These are phyloP conservation scores for Peziza echinospora DNA, from an alignment of 495 filamentous ascomycete genomes.

Conservation along the genomic window DNA sequence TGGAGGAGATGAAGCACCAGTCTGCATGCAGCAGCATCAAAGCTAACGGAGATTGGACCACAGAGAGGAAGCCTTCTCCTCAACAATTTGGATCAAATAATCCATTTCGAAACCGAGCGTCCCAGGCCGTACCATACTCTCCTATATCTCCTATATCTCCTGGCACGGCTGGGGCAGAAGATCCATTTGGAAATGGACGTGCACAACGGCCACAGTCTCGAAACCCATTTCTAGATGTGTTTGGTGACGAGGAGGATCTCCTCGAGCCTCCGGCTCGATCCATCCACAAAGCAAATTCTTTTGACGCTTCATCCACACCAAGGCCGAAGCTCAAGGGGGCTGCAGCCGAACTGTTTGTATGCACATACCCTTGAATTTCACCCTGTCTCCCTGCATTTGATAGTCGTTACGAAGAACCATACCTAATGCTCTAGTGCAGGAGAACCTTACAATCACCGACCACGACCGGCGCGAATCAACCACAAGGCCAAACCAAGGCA, in stretches of 20 bases:
- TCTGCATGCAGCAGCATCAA: no score
- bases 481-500: background rate
- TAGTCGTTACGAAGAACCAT: background rate
- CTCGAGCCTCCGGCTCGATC: conserved; percentile 18
- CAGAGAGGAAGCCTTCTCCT: conserved; percentile 19
- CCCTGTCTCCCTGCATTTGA: conserved; percentile 1
- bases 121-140: conserved; percentile 1
- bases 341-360: conserved; percentile 77
- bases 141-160: conserved; percentile 40
- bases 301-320: conserved; percentile 26
- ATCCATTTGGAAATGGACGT: conserved; percentile 31
- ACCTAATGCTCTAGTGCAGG: conserved; percentile 12
- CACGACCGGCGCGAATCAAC: conserved; percentile 5
- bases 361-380: conserved; percentile 19
- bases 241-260: conserved; percentile 32
- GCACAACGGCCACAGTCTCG: conserved; percentile 54
- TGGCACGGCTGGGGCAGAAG: conserved; percentile 24
- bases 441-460: conserved; percentile 28
- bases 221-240: conserved; percentile 79
- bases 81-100: conserved; percentile 79
- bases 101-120: conserved; percentile 71
- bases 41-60: no score
- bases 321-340: conserved; percentile 36
- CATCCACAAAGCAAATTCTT: conserved; percentile 36
- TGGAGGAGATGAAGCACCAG: no score